A percentile compares a stretch with the other conserved stretches of the same genome.
phyloP scores from a whole-genome alignment of 225 moss, liverwort and hornwort species.

The Physcomitrium patens region DNA sequence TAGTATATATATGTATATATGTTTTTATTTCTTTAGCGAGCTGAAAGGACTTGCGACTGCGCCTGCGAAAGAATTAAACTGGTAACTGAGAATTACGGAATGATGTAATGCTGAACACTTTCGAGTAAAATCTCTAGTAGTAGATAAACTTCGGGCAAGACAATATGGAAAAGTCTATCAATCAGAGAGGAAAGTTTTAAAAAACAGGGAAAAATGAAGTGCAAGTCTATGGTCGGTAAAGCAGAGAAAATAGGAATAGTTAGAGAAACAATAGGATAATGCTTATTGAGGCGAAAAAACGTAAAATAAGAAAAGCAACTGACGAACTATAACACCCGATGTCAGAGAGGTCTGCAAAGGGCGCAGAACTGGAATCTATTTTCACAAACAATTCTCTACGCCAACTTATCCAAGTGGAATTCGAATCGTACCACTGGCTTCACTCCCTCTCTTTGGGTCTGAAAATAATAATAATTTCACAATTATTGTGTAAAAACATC shows the following conservation, averaged over 20 bases:
- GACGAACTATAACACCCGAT: slow-evolving; percentile 6
- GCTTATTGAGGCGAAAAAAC: slow-evolving; percentile 16
- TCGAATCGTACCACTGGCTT: slow-evolving; percentile 30
- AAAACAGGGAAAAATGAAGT: background rate
- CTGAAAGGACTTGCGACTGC: too few relatives aligned
- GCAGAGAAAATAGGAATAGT: background rate
- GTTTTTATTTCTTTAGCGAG: too few relatives aligned
- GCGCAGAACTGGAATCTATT: slow-evolving; percentile 39
- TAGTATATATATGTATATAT: too few relatives aligned
- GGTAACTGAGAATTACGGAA: too few relatives aligned
- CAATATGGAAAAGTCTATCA: too few relatives aligned
- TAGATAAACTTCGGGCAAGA: too few relatives aligned
- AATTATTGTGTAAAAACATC: slow-evolving; percentile 6
- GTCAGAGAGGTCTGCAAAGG: slow-evolving; percentile 19
- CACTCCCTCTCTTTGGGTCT: slow-evolving; percentile 24
- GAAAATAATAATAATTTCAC: slow-evolving; percentile 24
- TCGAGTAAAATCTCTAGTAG: too few relatives aligned
- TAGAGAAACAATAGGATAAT: background rate
- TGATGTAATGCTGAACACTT: too few relatives aligned
- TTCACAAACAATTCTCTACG: slow-evolving; percentile 42
- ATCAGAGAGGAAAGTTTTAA: too few relatives aligned
- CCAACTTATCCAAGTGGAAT: slow-evolving; percentile 23
- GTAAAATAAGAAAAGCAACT: background rate
- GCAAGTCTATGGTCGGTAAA: background rate
- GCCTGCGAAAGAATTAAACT: too few relatives aligned